phyloP scores from a whole-genome alignment of 495 filamentous ascomycete species.

The Pyrenula massariospora region DNA sequence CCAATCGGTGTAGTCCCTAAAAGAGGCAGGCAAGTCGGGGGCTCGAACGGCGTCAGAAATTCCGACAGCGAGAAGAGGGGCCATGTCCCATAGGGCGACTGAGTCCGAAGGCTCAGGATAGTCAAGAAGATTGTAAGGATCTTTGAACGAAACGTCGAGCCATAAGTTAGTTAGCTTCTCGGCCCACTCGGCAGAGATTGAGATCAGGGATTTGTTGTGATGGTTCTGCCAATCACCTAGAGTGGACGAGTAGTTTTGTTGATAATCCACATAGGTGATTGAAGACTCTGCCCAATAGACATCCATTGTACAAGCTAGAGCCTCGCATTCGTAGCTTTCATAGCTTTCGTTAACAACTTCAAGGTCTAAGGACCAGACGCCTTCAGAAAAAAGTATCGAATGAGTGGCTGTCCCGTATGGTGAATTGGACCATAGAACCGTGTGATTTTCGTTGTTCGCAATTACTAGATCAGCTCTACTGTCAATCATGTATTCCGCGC shows the following conservation, averaged over 20 bases:
- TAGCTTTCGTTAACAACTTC: neutral
- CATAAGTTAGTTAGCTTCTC: neutral
- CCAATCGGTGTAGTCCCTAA: neutral
- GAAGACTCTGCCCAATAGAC: neutral
- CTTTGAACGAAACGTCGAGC: neutral
- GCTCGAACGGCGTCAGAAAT: neutral
- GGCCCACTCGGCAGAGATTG: neutral
- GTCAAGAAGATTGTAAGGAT: neutral
- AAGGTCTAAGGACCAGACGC: neutral
- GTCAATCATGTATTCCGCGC: neutral
- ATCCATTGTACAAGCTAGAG: neutral
- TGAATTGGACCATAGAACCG: neutral
- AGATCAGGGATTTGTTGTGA: neutral
- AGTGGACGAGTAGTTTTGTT: neutral
- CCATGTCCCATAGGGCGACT: neutral
- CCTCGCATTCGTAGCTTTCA: neutral
- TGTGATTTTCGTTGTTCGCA: neutral
- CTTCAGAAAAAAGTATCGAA: neutral
- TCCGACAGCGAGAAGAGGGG: neutral
- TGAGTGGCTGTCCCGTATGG: neutral
- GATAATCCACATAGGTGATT: neutral
- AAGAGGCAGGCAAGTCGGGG: neutral
- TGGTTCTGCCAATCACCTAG: neutral
- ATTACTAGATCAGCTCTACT: neutral
- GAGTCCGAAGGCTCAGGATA: neutral